Evolutionary conservation across 257 asterid genomes (phyloP).

Genomic region (Coffea canephora): DNA sequence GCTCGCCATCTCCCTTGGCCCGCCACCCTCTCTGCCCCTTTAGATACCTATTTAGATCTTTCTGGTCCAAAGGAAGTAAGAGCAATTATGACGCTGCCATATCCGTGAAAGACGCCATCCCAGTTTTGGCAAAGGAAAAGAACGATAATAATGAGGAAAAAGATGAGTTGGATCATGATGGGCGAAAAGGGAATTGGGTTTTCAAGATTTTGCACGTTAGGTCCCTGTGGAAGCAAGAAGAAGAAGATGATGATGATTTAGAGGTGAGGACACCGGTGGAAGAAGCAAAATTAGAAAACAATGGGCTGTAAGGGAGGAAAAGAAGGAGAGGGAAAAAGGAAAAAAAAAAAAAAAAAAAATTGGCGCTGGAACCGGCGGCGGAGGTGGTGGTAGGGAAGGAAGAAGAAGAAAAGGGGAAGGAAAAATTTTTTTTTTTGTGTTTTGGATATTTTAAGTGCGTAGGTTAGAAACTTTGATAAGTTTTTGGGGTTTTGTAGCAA

Average conservation of each 20-base stretch:
- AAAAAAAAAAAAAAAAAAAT: too few species aligned
- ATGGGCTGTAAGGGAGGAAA: not conserved
- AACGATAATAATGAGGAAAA: slow-evolving; percentile 27
- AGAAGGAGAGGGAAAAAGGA: too few species aligned
- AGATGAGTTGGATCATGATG: slow-evolving; percentile 21
- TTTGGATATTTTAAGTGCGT: too few species aligned
- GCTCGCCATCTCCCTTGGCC: too few species aligned
- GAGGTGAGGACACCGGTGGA: slow-evolving; percentile 32
- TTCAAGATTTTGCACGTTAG: slow-evolving; percentile 64
- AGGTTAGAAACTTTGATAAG: too few species aligned
- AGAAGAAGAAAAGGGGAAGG: too few species aligned
- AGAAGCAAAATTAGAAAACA: slow-evolving; percentile 23
- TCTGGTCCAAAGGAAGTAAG: slow-evolving; percentile 53
- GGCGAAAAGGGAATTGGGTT: slow-evolving; percentile 56
- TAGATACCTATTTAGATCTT: slow-evolving; percentile 65
- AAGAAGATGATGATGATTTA: slow-evolving; percentile 16
- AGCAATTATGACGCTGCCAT: slow-evolving; percentile 58
- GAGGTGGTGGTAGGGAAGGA: too few species aligned
- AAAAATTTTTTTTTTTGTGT: too few species aligned
- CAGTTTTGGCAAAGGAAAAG: slow-evolving; percentile 52
- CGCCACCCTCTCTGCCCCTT: slow-evolving; percentile 22
- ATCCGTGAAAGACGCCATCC: slow-evolving; percentile 48
- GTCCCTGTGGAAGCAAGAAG: slow-evolving; percentile 49
- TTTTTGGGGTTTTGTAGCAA: too few species aligned
- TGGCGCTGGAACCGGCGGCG: too few species aligned